phyloP scores from a whole-genome alignment of 2,329 filamentous ascomycete genomes.

The Fusarium sp. region DNA sequence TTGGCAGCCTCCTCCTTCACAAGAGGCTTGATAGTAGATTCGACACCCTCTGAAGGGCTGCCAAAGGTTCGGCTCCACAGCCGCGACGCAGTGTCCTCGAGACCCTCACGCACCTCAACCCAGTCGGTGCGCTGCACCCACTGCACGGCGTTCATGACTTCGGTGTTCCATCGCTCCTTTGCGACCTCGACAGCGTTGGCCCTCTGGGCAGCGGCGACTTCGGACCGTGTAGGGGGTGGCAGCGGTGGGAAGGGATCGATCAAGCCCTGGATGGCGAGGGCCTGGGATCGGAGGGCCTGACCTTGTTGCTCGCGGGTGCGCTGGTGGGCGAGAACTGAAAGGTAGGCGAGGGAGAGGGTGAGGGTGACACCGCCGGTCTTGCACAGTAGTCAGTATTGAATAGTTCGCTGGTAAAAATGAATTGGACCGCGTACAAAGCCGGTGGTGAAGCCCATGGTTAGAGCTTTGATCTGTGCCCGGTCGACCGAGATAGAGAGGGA shows the following conservation, averaged over 20 bases:
- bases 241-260: slow-evolving; percentile 61
- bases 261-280: slow-evolving; percentile 65
- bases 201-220: slow-evolving; percentile 64
- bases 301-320: slow-evolving; percentile 73
- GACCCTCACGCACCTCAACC: slow-evolving; percentile 69
- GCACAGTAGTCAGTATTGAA: slow-evolving; percentile 12
- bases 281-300: slow-evolving; percentile 68
- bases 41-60: slow-evolving; percentile 46
- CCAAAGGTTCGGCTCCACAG: slow-evolving; percentile 59
- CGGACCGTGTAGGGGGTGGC: slow-evolving; percentile 63
- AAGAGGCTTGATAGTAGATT: slow-evolving; percentile 48
- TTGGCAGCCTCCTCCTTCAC: slow-evolving; percentile 49
- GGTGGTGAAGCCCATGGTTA: slow-evolving; percentile 77
- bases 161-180: slow-evolving; percentile 84
- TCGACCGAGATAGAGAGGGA: slow-evolving; percentile 25
- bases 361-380: slow-evolving; percentile 82
- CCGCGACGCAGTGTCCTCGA: slow-evolving; percentile 63
- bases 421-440: slow-evolving; percentile 73
- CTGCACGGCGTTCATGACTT: slow-evolving; percentile 74
- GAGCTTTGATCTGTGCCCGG: slow-evolving; percentile 38
- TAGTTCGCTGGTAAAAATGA: too few species aligned
- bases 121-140: slow-evolving; percentile 77
- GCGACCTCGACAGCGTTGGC: slow-evolving; percentile 72
- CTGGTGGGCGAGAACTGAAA: slow-evolving; percentile 77
- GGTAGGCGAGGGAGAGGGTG: slow-evolving; percentile 79